Evolutionary conservation across 495 filamentous ascomycete species (phyloP).

Genomic region (Penicillium verhagenii): DNA sequence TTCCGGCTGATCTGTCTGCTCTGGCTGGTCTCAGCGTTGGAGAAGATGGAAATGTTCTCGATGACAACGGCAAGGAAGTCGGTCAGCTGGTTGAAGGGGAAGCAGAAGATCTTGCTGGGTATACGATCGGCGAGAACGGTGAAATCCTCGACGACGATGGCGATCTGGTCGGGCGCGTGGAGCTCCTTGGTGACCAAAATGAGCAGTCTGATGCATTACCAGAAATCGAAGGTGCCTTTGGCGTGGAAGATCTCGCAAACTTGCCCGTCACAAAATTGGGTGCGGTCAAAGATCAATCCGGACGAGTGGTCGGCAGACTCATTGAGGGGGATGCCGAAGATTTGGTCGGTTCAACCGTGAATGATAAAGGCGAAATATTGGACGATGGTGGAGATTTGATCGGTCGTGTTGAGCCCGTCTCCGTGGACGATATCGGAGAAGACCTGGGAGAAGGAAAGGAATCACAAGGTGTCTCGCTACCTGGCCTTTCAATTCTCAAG

Average conservation of each 20-base stretch:
- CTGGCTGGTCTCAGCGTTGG: neutral
- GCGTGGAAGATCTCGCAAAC: neutral
- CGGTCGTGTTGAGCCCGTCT: conserved; percentile 21
- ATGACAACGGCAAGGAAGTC: neutral
- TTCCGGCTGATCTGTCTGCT: neutral
- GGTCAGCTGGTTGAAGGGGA: neutral
- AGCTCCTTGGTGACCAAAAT: neutral
- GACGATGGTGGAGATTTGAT: conserved; percentile 30
- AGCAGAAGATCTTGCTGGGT: neutral
- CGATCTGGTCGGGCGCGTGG: neutral
- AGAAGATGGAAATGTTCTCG: neutral
- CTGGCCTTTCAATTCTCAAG: neutral
- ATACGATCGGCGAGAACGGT: neutral
- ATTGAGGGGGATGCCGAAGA: conserved; percentile 23
- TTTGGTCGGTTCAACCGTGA: conserved; percentile 30
- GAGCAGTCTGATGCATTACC: neutral
- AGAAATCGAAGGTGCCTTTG: neutral
- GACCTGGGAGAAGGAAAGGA: no score
- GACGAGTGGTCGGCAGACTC: neutral
- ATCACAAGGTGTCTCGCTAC: neutral
- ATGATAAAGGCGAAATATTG: conserved; percentile 36
- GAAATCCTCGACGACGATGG: neutral
- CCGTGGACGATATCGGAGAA: no score
- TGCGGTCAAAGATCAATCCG: neutral
- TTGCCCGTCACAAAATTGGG: neutral